Base-by-base conservation (phyloP, 2,329 filamentous ascomycete genomes). In the Dactylellina leptospora region DNA sequence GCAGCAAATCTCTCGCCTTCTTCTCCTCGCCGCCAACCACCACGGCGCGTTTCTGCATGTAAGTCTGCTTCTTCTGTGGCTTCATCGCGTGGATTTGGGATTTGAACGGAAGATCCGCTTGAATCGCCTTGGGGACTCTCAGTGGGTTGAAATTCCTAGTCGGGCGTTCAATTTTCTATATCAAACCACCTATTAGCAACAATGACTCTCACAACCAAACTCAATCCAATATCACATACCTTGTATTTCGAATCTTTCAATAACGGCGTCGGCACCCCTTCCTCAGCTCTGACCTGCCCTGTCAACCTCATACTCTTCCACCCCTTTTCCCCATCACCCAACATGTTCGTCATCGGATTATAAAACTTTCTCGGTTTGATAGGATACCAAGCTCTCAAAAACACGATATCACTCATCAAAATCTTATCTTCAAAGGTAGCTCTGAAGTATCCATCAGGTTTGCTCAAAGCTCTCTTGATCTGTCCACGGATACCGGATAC, bases 361-460 rank as follows among this genome's bases (percentile, higher is more conserved):
- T 97, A 97, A 85, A 96, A 99, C 68, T 93, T 89, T 80, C 92
- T 92, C 1, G 95, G 95, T 78, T 92, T 92, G 80, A 99, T 88
- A 8, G 95, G 92, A 81, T 96, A 97, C 96, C 96, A 99, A 1
- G 95, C 93, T 51, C 95, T 87, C 38, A 99, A 82, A 83, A 99
- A 97, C 74, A 97, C 90, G 75, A 99, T 96, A 79, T 99, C 95
- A 80, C 88, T 92, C 86, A 96, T 92, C 55, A 99, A 85, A 74
- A 99, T 91, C 83, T 97, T 99, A 85, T 99, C 95, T 81, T 99
- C 95, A 76, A 99, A 99, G 0, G 95, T 97, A 22, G 95, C 95
- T 77, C 96, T 88, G 86, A 96, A 97, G 81, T 93, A 90, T 51
- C 95, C 95, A 75, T 99, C 95, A 0, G 95, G 93, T 77, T 96